phyloP scores from a whole-genome alignment of 192 early-diverging fungal genomes.

The Allomyces javanicus region DNA sequence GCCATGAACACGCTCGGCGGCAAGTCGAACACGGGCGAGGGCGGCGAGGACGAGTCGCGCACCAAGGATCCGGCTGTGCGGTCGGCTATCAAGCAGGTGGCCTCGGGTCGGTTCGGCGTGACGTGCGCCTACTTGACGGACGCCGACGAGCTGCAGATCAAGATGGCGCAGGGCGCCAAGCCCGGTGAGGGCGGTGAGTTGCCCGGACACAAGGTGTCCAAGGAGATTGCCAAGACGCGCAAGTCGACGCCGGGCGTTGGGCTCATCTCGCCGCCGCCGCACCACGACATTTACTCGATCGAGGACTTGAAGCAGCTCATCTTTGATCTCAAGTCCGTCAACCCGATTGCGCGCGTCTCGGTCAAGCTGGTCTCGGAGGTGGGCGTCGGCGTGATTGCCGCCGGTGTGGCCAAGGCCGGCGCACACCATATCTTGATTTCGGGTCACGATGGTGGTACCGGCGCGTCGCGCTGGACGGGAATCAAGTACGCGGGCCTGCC shows the following conservation, averaged over 20 bases:
- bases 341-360: conserved; percentile 72
- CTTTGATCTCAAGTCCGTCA: conserved; percentile 91
- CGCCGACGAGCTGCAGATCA: conserved; percentile 95
- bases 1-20: conserved; percentile 94
- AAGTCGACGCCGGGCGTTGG: conserved; percentile 91
- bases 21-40: conserved; percentile 97
- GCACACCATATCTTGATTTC: conserved; percentile 88
- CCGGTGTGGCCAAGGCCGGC: conserved; percentile 90
- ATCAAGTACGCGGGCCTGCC: conserved; percentile 97
- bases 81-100: conserved; percentile 96
- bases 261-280: conserved; percentile 90
- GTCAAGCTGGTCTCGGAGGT: conserved; percentile 97
- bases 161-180: conserved; percentile 98
- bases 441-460: conserved; percentile 97
- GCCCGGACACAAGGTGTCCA: conserved; percentile 49
- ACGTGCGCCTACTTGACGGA: conserved; percentile 86
- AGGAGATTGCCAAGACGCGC: conserved; percentile 63
- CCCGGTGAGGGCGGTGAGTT: conserved; percentile 91
- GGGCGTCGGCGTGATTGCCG: conserved; percentile 90
- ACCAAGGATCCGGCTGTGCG: conserved; percentile 49
- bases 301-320: conserved; percentile 98
- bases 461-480: conserved; percentile 90
- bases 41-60: conserved; percentile 82
- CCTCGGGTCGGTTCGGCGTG: conserved; percentile 94
- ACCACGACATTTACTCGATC: conserved; percentile 98